Base-by-base conservation (phyloP, 768 basidiomycete genomes). In the Rhizopogon sp. region DNA sequence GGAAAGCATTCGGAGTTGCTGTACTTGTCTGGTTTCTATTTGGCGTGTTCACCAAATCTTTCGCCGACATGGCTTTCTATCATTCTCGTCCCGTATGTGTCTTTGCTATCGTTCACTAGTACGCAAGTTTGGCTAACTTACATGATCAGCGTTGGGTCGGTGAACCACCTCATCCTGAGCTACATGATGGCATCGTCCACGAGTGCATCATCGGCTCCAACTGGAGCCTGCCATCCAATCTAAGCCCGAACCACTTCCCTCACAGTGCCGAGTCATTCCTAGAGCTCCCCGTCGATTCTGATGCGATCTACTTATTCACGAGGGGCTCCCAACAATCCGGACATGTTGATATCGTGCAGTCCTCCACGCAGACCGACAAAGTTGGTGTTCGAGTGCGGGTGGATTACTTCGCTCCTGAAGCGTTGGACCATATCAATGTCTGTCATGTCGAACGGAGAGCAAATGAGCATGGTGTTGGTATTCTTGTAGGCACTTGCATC, bases 331-430 rank as follows among this genome's bases (percentile, higher is more conserved):
- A 57, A 55, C 64, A 73, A 40, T 40, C 56, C 0, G 72, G 74
- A 25, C 17, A 42, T 11, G 61, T 71, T 35, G 60, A 65, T 39
- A 62, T 74, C 22, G 52, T 61, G 25, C 63, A 71, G 42, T 72
- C 74, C 9, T 56, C 60, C 3, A 56, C 64, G n/a, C 56, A 60
- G 6, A n/a, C 28, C 5, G 66, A 73, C 55, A 58, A 50, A 2
- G 69, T 70, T 2, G 60, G 58, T n/a, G 63, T 77, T 20, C 62
- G 53, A 28, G 54, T 66, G 51, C 57, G 67, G 46, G 68, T 66
- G 1, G 61, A 61, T 25, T 70, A 70, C 44, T 2, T 20, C 17
- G 5, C 49, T 14, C 52, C 61, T n/a, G 20, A 53, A 16, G 47
- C 50, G 28, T 60, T 71, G 33, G 58, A 64, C 20, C 59, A 44